Conservation (phyloP, 202 grass and related monocot genomes). For the Cymbopogon flexuosus region DNA sequence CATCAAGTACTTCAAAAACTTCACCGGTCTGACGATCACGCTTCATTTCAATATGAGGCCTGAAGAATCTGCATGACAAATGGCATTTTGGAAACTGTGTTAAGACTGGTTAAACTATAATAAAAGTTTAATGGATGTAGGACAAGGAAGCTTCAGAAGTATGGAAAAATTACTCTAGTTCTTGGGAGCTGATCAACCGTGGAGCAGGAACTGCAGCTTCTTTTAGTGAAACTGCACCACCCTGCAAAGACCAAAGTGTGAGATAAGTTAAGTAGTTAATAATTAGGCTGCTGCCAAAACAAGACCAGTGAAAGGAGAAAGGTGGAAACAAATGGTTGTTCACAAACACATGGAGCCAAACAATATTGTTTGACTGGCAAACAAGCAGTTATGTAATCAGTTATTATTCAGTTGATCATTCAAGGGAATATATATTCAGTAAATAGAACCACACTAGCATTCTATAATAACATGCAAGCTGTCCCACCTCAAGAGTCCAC, state of each 20-base stretch:
- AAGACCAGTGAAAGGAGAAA: background rate
- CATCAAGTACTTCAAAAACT: constrained; percentile 81
- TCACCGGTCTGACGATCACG: constrained; percentile 82
- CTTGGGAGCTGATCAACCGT: constrained; percentile 76
- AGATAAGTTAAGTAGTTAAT: background rate
- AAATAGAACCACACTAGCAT: background rate
- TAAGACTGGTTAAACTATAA: constrained; percentile 18
- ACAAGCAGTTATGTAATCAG: background rate
- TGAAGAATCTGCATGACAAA: constrained; percentile 55
- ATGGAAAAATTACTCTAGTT: constrained; percentile 71
- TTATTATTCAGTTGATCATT: background rate
- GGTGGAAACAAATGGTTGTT: constrained; percentile 7
- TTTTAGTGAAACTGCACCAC: constrained; percentile 85
- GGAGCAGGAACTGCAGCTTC: constrained; percentile 64
- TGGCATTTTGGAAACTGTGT: constrained; percentile 14
- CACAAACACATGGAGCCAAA: constrained; percentile 15
- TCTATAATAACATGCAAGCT: background rate
- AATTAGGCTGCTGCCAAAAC: background rate
- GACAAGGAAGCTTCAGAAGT: constrained; percentile 10
- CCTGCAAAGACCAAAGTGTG: constrained; percentile 39
- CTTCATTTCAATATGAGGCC: constrained; percentile 69
- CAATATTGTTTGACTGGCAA: background rate
- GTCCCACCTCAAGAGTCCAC: background rate
- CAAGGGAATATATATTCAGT: constrained; percentile 1
- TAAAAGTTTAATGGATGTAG: background rate